These are phyloP conservation scores for Fraxinus cuspidata DNA, from an alignment of 257 asterid species.

Conservation along the genomic window DNA sequence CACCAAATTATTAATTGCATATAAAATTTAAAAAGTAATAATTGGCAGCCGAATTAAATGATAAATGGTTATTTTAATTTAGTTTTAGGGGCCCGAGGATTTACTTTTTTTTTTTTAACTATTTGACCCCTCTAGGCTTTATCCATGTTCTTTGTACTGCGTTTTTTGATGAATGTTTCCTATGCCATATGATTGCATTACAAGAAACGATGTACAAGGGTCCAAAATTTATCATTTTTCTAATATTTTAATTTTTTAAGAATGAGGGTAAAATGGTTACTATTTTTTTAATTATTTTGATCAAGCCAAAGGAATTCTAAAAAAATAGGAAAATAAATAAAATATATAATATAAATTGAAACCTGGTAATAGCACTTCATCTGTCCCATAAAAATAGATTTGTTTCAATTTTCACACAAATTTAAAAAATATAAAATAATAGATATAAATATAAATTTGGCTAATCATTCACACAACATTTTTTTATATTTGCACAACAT, in stretches of 20 bases:
- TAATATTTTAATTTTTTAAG: not conserved
- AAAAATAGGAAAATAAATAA: too few relatives aligned
- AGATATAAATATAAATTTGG: too few relatives aligned
- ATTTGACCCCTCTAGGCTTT: slow-evolving; percentile 37
- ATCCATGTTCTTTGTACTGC: slow-evolving; percentile 4
- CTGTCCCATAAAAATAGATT: too few relatives aligned
- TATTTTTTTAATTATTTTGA: too few relatives aligned
- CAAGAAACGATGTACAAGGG: not conserved
- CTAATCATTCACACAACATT: too few relatives aligned
- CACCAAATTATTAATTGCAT: not conserved
- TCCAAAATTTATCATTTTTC: not conserved
- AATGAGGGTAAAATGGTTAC: not conserved
- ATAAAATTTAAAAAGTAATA: slow-evolving; percentile 25
- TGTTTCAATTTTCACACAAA: too few relatives aligned
- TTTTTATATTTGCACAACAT: too few relatives aligned
- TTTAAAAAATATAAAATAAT: too few relatives aligned
- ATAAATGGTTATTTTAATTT: slow-evolving; percentile 21
- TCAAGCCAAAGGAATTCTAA: too few relatives aligned
- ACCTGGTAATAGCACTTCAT: too few relatives aligned
- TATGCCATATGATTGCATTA: not conserved
- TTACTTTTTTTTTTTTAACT: slow-evolving; percentile 29
- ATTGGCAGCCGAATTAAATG: slow-evolving; percentile 23
- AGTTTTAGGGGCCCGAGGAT: slow-evolving; percentile 70
- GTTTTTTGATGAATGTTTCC: not conserved
- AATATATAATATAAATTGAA: too few relatives aligned